Evolutionary conservation across 2,329 filamentous ascomycete species (phyloP).

Genomic region (Sporothrix brunneoviolacea): DNA sequence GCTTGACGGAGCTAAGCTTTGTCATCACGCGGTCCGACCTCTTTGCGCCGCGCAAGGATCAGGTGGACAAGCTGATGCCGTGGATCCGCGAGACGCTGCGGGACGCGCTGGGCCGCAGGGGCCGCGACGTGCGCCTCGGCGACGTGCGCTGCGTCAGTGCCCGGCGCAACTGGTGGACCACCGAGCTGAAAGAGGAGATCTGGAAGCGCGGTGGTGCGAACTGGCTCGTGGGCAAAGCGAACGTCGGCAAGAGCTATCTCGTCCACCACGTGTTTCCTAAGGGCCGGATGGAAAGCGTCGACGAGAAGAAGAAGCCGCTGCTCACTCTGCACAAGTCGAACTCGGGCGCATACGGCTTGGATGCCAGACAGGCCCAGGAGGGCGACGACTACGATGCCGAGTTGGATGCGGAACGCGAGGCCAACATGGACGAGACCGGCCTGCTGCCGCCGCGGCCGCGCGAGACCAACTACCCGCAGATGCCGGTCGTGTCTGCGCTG

Average conservation of each 20-base stretch:
- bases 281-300: constrained; percentile 42
- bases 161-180: constrained; percentile 85
- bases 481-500: constrained; percentile 79
- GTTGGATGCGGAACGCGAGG: constrained; percentile 23
- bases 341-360: constrained; percentile 5
- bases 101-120: constrained; percentile 62
- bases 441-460: constrained; percentile 71
- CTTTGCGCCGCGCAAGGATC: constrained; percentile 72
- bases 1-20: constrained; percentile 75
- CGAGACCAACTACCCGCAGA: constrained; percentile 69
- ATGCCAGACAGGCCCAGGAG: not conserved
- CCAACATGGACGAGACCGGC: constrained; percentile 35
- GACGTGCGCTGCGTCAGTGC: constrained; percentile 85
- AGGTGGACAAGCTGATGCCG: constrained; percentile 81
- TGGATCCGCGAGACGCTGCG: constrained; percentile 73
- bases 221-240: constrained; percentile 98
- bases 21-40: constrained; percentile 86
- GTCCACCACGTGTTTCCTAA: constrained; percentile 85
- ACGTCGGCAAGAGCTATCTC: constrained; percentile 91
- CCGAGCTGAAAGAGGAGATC: constrained; percentile 76
- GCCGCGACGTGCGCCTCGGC: constrained; percentile 69
- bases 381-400: constrained; percentile 21
- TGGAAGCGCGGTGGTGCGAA: constrained; percentile 75
- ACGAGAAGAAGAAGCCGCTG: constrained; percentile 1
- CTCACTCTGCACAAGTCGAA: not conserved